Conservation (phyloP, 306 rosid species). For the Acacia crassicarpa region DNA sequence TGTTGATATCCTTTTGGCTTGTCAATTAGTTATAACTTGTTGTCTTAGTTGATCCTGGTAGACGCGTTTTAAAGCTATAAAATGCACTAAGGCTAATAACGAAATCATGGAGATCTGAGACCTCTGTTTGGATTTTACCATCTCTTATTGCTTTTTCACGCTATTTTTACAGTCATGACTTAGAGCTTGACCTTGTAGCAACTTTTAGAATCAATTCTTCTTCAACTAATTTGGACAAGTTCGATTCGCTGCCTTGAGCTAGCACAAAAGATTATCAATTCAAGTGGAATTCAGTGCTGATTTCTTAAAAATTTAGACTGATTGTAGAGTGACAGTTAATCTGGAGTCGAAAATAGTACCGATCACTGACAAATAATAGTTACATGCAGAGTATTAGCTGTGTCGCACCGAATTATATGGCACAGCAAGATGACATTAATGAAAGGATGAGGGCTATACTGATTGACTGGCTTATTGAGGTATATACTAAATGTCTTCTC, state of each 20-base stretch:
- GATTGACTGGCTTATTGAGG: constrained; percentile 98
- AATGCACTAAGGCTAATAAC: neutral
- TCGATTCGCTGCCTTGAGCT: neutral
- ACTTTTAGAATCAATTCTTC: neutral
- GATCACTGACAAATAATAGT: constrained; percentile 24
- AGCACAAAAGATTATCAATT: neutral
- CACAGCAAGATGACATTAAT: constrained; percentile 77
- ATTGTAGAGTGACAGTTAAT: neutral
- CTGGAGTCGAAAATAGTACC: constrained; percentile 8
- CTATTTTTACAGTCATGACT: neutral
- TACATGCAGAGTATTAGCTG: constrained; percentile 62
- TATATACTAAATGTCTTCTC: constrained; percentile 26
- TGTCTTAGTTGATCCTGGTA: neutral
- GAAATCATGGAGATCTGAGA: neutral
- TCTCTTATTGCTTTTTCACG: neutral
- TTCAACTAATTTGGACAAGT: neutral
- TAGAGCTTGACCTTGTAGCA: neutral
- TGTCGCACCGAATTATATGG: constrained; percentile 70
- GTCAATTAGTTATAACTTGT: neutral
- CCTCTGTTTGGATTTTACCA: neutral
- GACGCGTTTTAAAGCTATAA: neutral
- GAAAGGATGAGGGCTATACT: constrained; percentile 96
- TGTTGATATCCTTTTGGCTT: neutral
- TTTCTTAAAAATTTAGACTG: constrained; percentile 1
- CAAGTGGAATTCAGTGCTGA: neutral